These are phyloP conservation scores for Kluyveromyces marxianus DNA, from an alignment of 1,139 yeast species.

Conservation along the genomic window DNA sequence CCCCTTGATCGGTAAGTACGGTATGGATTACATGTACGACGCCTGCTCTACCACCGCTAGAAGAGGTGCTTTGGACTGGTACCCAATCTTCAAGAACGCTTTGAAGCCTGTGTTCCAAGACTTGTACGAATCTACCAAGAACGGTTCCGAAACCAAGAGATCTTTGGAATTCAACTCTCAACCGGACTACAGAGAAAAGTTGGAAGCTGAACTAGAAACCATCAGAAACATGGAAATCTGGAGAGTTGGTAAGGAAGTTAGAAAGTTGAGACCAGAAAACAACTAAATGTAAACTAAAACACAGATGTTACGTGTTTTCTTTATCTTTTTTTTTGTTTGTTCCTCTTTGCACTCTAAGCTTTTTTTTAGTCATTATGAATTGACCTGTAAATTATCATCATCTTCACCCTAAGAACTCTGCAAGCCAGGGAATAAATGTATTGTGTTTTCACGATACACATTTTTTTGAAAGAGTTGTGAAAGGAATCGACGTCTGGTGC, in stretches of 20 bases:
- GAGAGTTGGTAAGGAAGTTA: conserved; percentile 98
- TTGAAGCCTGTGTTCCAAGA: conserved; percentile 97
- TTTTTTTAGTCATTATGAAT: conserved; percentile 5
- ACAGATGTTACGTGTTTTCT: neutral
- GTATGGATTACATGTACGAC: conserved; percentile 99
- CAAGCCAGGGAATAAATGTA: neutral
- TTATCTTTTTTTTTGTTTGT: neutral
- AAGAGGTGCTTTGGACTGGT: conserved; percentile 99
- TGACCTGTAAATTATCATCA: conserved; percentile 6
- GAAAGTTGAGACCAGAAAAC: conserved; percentile 99
- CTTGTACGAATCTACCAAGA: conserved; percentile 88
- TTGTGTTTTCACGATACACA: neutral
- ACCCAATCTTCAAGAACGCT: conserved; percentile 97
- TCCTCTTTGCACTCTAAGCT: neutral
- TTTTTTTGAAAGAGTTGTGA: neutral
- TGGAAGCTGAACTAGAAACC: conserved; percentile 85
- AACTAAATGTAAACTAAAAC: conserved; percentile 39
- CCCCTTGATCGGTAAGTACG: conserved; percentile 98
- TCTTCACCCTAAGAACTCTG: neutral
- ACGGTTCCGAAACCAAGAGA: conserved; percentile 96
- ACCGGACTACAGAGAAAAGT: conserved; percentile 94
- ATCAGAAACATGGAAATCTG: conserved; percentile 99
- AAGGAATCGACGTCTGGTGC: conserved; percentile 5
- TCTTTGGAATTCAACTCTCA: conserved; percentile 97
- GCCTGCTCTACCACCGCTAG: conserved; percentile 99